These are phyloP conservation scores for Alectoria sarmentosa DNA, from an alignment of 495 filamentous ascomycete species.

Conservation along the genomic window DNA sequence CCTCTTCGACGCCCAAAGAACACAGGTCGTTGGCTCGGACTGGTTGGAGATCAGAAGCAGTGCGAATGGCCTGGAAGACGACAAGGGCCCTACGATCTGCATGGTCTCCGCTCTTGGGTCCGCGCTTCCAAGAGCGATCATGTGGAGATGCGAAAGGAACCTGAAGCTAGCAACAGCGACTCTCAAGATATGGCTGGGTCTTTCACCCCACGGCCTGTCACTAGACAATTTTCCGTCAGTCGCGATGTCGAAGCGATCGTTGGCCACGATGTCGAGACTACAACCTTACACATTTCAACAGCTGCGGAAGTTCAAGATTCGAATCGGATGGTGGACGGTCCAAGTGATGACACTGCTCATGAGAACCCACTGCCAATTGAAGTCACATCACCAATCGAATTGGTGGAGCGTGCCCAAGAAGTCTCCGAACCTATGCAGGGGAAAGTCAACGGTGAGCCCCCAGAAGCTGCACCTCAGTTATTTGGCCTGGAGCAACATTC, in stretches of 20 bases:
- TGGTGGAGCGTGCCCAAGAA: background rate
- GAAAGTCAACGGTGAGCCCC: background rate
- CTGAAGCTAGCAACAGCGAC: background rate
- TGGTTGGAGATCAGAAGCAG: background rate
- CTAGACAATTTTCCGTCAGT: background rate
- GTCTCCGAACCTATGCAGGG: background rate
- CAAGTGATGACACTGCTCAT: background rate
- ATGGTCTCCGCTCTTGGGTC: background rate
- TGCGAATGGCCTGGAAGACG: background rate
- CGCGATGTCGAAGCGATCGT: background rate
- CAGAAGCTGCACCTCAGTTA: background rate
- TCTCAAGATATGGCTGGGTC: background rate
- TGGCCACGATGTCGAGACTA: background rate
- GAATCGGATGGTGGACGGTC: background rate
- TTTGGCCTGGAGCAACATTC: background rate
- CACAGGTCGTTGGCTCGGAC: background rate
- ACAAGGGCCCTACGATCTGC: background rate
- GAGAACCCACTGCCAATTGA: background rate
- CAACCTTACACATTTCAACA: background rate
- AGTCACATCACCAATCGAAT: background rate
- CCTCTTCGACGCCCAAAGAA: background rate
- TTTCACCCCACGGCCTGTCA: background rate
- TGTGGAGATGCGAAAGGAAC: background rate
- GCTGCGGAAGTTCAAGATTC: background rate
- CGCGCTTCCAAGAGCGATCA: background rate